Evolutionary conservation across 2,329 filamentous ascomycete genomes (phyloP), one percentile per base, ranked within the genome.

Genomic region (Thelonectria rubi): DNA sequence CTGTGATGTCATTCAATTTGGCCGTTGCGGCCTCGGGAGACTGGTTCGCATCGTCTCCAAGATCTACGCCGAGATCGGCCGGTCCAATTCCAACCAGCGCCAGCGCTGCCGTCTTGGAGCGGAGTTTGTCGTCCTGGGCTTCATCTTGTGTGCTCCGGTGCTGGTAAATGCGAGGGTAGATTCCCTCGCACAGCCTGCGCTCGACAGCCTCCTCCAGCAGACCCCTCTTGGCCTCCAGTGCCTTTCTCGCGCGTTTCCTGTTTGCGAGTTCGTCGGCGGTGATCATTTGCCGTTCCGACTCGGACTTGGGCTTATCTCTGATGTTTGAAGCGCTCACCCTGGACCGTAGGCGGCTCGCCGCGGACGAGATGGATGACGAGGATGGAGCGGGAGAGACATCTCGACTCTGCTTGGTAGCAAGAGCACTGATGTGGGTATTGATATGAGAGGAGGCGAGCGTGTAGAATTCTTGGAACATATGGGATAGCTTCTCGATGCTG

Each of bases 401-500:
- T 37, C 92, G 89, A 60, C 86, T 91, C 68, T 95, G 87, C 43
- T 88, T 86, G 18, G 89, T 90, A 2, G 91, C 90, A 14, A 97
- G 82, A 2, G 90, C 87, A 37, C 90, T 91, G 66, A 97, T 92
- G 75, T 98, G 94, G 1, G 93, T 97, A 55, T 88, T 86, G 61
- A 98, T 94, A 69, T 95, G 92, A 2, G 88, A 84, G 11, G 93
- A 90, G 20, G 94, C 92, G 58, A 89, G 86, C 43, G 85, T 81
- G 74, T 99, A 99, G 76, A 98, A 99, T 59, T 97, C 93, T 77
- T 99, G 95, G 74, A 98, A 98, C 55, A 95, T 84, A n/a, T 87
- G 85, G 9, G 93, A 91, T 15, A 98, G 84, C 64, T 86, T 89
- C 49, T 97, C 93, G 72, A 96, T 91, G 47, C 87, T 91, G 1